Percentiles rank a stretch among this genome's conserved stretches.
Evolutionary conservation across 2,329 filamentous ascomycete genomes (phyloP).

Genomic region (Pseudocercospora ulei): DNA sequence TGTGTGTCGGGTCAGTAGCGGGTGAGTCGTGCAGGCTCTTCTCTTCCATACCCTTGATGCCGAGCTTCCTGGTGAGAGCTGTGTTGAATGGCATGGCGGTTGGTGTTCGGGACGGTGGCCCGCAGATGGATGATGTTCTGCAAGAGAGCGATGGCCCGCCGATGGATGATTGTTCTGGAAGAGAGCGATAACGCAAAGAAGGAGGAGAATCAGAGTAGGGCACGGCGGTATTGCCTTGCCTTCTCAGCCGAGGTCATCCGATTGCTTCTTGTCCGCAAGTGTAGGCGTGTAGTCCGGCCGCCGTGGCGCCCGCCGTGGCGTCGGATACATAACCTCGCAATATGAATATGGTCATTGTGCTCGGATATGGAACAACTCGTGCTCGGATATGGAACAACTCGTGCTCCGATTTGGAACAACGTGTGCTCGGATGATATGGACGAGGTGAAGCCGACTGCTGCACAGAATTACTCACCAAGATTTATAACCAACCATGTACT

Average conservation of each 20-base stretch:
- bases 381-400: no score
- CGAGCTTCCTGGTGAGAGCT: conserved; percentile 52
- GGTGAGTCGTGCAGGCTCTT: no score
- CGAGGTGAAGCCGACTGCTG: not conserved
- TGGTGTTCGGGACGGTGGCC: not conserved
- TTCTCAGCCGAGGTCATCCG: conserved; percentile 14
- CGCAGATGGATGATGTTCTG: not conserved
- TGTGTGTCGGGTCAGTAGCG: not conserved
- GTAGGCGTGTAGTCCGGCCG: no score
- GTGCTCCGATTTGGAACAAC: no score
- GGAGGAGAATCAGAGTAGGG: conserved; percentile 7
- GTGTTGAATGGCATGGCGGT: conserved; percentile 54
- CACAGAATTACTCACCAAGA: not conserved
- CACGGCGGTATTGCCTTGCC: conserved; percentile 7
- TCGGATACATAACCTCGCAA: no score
- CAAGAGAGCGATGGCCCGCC: conserved; percentile 1
- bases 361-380: no score
- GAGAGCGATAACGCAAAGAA: not conserved
- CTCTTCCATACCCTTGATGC: conserved; percentile 40
- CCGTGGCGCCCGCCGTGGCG: no score
- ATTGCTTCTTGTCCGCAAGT: not conserved
- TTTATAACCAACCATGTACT: not conserved
- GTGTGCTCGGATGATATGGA: conserved; percentile 5
- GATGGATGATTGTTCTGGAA: not conserved
- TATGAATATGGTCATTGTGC: no score